These are phyloP conservation scores for Stentor roeselii DNA, from an alignment of 73 alveolate species.

Conservation along the genomic window DNA sequence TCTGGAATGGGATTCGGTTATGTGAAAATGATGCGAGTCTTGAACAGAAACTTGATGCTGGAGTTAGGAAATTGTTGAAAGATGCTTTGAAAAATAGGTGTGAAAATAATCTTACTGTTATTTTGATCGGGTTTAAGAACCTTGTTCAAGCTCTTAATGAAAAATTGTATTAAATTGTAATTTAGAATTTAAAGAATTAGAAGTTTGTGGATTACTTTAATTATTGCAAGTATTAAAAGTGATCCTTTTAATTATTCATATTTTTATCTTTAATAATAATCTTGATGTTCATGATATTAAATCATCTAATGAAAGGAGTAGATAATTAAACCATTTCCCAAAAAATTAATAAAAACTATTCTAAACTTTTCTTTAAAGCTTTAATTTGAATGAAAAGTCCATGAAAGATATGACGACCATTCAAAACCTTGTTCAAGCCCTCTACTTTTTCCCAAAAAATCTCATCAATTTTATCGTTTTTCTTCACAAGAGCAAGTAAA, in stretches of 20 bases:
- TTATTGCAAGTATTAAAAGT: background rate
- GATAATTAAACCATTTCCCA: background rate
- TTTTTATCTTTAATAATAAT: too few species aligned
- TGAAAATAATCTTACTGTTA: background rate
- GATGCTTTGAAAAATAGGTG: background rate
- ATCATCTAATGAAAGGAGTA: background rate
- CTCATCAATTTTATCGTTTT: background rate
- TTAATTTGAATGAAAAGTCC: background rate
- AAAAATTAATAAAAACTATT: too few species aligned
- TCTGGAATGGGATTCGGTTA: constrained; percentile 40
- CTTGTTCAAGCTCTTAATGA: background rate
- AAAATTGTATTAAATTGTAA: background rate
- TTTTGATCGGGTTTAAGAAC: background rate
- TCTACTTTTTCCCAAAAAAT: background rate
- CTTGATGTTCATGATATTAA: background rate
- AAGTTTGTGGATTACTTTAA: too few species aligned
- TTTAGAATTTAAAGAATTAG: too few species aligned
- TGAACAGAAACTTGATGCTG: background rate
- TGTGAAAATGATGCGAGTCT: background rate
- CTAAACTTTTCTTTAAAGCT: too few species aligned
- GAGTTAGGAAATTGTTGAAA: background rate
- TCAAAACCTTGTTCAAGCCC: too few species aligned
- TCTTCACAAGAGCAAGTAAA: too few species aligned
- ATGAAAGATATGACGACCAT: background rate
- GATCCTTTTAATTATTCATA: background rate